These are phyloP conservation scores for Beta lomatogona DNA, from an alignment of 179 eudicot genomes.

Conservation along the genomic window DNA sequence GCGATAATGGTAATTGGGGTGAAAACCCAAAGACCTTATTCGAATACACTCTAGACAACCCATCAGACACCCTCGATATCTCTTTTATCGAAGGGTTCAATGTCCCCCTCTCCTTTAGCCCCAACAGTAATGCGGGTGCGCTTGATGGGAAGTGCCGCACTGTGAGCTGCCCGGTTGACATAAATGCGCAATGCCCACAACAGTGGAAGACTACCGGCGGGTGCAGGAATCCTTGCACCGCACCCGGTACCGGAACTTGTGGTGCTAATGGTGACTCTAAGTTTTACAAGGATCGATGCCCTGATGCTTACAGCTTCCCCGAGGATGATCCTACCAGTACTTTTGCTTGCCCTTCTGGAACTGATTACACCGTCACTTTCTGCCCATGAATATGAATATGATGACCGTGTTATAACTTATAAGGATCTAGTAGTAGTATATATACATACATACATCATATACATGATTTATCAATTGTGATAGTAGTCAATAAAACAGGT, in stretches of 20 bases:
- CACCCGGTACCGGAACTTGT: conserved; percentile 31
- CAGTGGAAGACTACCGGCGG: conserved; percentile 27
- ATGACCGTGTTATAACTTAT: too few species aligned
- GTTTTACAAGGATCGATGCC: conserved; percentile 40
- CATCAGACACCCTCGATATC: conserved; percentile 46
- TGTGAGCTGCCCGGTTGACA: conserved; percentile 30
- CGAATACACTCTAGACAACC: conserved; percentile 43
- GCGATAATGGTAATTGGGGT: conserved; percentile 25
- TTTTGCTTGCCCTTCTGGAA: conserved; percentile 47
- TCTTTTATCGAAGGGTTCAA: conserved; percentile 55
- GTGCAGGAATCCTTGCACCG: conserved; percentile 49
- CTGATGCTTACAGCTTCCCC: conserved; percentile 47
- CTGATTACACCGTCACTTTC: conserved; percentile 47
- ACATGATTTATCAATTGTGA: too few species aligned
- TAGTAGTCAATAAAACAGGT: too few species aligned
- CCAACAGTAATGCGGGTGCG: conserved; percentile 12
- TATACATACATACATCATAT: too few species aligned
- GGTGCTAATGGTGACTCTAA: conserved; percentile 30
- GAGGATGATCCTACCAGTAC: conserved; percentile 44
- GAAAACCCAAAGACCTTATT: conserved; percentile 47
- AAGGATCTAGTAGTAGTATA: too few species aligned
- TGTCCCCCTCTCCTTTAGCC: conserved; percentile 39
- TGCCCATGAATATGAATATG: conserved; percentile 41
- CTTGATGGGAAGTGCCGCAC: conserved; percentile 6
- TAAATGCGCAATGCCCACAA: conserved; percentile 41